phyloP scores from a whole-genome alignment of 331 rosid species.

The Ulmus americana region DNA sequence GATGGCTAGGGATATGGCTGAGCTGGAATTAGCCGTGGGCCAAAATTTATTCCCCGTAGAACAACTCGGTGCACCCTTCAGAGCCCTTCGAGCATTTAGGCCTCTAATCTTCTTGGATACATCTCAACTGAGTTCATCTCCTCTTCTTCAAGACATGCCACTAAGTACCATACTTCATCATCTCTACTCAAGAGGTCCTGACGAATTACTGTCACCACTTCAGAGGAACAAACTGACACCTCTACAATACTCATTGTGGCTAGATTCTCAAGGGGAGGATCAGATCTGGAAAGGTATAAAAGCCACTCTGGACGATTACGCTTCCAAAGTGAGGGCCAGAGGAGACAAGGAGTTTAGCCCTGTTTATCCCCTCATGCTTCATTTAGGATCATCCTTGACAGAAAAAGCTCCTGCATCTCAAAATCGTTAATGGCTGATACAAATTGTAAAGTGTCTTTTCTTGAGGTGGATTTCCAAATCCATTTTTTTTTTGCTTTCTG shows the following conservation, averaged over 20 bases:
- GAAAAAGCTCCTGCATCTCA: slow-evolving; percentile 38
- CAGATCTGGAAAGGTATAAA: slow-evolving; percentile 96
- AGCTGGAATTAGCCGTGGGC: slow-evolving; percentile 88
- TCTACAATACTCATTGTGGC: slow-evolving; percentile 84
- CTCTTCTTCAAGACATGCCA: slow-evolving; percentile 94
- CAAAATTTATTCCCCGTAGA: slow-evolving; percentile 90
- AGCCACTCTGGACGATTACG: slow-evolving; percentile 90
- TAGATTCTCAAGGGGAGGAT: slow-evolving; percentile 97
- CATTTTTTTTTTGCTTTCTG: slow-evolving; percentile 10
- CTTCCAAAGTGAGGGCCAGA: slow-evolving; percentile 66
- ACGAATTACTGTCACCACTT: slow-evolving; percentile 81
- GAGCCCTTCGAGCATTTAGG: slow-evolving; percentile 87
- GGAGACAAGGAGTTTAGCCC: slow-evolving; percentile 94
- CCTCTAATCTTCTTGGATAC: slow-evolving; percentile 96
- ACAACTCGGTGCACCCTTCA: slow-evolving; percentile 91
- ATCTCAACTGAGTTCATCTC: slow-evolving; percentile 74
- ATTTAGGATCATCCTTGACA: slow-evolving; percentile 65
- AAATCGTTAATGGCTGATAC: slow-evolving; percentile 35
- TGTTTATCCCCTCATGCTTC: slow-evolving; percentile 91
- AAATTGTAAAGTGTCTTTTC: slow-evolving; percentile 27
- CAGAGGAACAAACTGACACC: slow-evolving; percentile 86
- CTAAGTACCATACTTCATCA: slow-evolving; percentile 81
- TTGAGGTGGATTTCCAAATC: slow-evolving; percentile 17
- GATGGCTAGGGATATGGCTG: slow-evolving; percentile 99
- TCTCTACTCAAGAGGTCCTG: slow-evolving; percentile 85